These are phyloP conservation scores for Emergomyces orientalis DNA, from an alignment of 2,329 filamentous ascomycete genomes.

Conservation along the genomic window DNA sequence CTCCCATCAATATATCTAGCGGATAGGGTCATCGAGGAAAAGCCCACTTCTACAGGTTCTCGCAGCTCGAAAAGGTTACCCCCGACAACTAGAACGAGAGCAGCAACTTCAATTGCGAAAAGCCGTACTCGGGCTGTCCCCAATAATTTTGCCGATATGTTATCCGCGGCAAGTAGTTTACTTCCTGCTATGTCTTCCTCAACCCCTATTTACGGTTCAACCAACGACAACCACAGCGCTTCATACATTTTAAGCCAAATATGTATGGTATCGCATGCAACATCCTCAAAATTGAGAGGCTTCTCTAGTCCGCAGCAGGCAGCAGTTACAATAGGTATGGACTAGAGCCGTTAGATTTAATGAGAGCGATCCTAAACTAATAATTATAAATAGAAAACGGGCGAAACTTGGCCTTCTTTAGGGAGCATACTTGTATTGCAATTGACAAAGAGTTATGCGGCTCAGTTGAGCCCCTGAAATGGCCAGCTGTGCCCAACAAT, in stretches of 20 bases:
- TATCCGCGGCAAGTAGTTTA: slow-evolving; percentile 29
- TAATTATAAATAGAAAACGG: slow-evolving; percentile 28
- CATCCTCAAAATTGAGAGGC: slow-evolving; percentile 23
- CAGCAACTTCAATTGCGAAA: slow-evolving; percentile 21
- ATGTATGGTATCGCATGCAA: slow-evolving; percentile 36
- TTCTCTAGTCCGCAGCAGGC: slow-evolving; percentile 17
- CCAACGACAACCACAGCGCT: slow-evolving; percentile 31
- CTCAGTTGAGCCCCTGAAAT: slow-evolving; percentile 39
- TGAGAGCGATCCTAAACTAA: slow-evolving; percentile 1
- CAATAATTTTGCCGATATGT: slow-evolving; percentile 30
- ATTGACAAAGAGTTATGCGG: slow-evolving; percentile 39
- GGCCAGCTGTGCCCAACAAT: slow-evolving; percentile 33
- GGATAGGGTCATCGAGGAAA: slow-evolving; percentile 28
- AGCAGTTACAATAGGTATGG: slow-evolving; percentile 32
- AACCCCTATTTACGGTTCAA: slow-evolving; percentile 30
- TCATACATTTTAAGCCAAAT: slow-evolving; percentile 34
- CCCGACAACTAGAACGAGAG: slow-evolving; percentile 16
- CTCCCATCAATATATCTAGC: slow-evolving; percentile 57
- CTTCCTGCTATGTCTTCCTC: slow-evolving; percentile 27
- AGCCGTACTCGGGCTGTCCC: slow-evolving; percentile 23
- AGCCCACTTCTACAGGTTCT: slow-evolving; percentile 18
- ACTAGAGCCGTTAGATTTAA: background rate
- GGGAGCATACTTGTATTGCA: slow-evolving; percentile 31
- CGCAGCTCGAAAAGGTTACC: slow-evolving; percentile 15
- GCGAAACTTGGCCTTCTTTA: slow-evolving; percentile 33